These are phyloP conservation scores for Talaromyces amestolkiae DNA, from an alignment of 2,329 filamentous ascomycete genomes.

Conservation along the genomic window DNA sequence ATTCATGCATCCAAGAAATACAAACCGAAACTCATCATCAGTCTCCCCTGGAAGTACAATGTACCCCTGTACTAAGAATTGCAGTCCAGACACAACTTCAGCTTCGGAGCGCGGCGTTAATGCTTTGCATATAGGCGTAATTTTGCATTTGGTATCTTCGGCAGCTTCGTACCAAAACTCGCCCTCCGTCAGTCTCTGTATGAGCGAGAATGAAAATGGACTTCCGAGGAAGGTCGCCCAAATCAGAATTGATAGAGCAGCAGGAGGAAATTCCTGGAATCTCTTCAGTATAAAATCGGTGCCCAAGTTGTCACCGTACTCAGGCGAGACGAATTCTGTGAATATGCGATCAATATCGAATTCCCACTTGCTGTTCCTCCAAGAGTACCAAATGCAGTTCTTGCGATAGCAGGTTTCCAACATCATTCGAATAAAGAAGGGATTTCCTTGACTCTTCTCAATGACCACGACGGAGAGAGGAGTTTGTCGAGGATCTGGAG, in stretches of 20 bases:
- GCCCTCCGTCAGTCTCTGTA: slow-evolving; percentile 72
- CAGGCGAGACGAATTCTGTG: slow-evolving; percentile 74
- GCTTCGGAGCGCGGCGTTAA: slow-evolving; percentile 61
- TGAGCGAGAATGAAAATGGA: slow-evolving; percentile 77
- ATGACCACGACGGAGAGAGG: slow-evolving; percentile 81
- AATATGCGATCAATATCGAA: slow-evolving; percentile 85
- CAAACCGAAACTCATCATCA: slow-evolving; percentile 71
- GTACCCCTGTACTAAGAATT: slow-evolving; percentile 74
- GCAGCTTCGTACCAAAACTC: slow-evolving; percentile 64
- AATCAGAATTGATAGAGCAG: slow-evolving; percentile 73
- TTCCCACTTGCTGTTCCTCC: slow-evolving; percentile 75
- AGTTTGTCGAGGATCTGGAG: slow-evolving; percentile 65
- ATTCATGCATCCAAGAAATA: not conserved
- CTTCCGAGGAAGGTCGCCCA: slow-evolving; percentile 84
- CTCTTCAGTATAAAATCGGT: slow-evolving; percentile 78
- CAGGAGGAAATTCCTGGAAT: slow-evolving; percentile 69
- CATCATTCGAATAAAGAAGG: slow-evolving; percentile 90
- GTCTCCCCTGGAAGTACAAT: slow-evolving; percentile 77
- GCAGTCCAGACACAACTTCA: slow-evolving; percentile 70
- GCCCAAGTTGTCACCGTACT: slow-evolving; percentile 75
- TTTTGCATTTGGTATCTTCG: slow-evolving; percentile 25
- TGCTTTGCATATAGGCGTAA: slow-evolving; percentile 20
- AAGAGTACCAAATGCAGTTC: slow-evolving; percentile 87
- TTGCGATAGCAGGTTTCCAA: slow-evolving; percentile 82
- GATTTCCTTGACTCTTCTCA: slow-evolving; percentile 83